Base-by-base conservation (phyloP, 2,329 filamentous ascomycete genomes). In the Polytolypa hystricis region DNA sequence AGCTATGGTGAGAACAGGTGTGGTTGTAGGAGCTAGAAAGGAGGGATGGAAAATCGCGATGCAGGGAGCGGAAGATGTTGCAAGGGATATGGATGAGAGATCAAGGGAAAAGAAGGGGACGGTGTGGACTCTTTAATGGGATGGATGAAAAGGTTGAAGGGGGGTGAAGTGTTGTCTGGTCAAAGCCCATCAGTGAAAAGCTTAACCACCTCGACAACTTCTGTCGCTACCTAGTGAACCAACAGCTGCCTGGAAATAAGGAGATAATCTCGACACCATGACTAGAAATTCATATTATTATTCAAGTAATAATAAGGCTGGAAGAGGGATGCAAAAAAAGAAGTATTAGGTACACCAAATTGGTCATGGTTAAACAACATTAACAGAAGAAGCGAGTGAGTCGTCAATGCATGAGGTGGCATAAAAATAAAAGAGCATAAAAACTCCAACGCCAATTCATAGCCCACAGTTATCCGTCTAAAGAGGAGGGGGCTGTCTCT, bases 401-500 rank as follows among this genome's bases (percentile, higher is more conserved):
- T 7, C 10, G 12, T 16, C 16, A 25, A 38, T 23, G 12, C 3
- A 10, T 21, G 27, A 12, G 31, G 16, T 21, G 16, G 9, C 9
- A 39, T 18, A 33, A 28, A 20, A 12, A n/a, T 15, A 28, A 37
- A 40, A 30, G 31, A n/a, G n/a, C n/a, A n/a, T n/a, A n/a, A n/a
- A n/a, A n/a, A n/a, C n/a, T n/a, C 33, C 31, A 44, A 39, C 37
- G 48, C 48, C 47, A 45, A 40, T 42, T 43, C 39, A 43, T 39
- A 40, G 38, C 40, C 40, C 43, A 40, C 17, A 20, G 34, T 17
- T 56, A 45, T 54, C 52, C 49, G 50, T 47, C 36, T 33, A 33
- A 15, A 32, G 27, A 14, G 20, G 25, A 29, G n/a, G n/a, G n/a
- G n/a, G n/a, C 5, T 2, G 42, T 33, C 32, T 46, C 37, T 38